Evolutionary conservation across 2,329 filamentous ascomycete species (phyloP).

Genomic region (Didymella sp.): DNA sequence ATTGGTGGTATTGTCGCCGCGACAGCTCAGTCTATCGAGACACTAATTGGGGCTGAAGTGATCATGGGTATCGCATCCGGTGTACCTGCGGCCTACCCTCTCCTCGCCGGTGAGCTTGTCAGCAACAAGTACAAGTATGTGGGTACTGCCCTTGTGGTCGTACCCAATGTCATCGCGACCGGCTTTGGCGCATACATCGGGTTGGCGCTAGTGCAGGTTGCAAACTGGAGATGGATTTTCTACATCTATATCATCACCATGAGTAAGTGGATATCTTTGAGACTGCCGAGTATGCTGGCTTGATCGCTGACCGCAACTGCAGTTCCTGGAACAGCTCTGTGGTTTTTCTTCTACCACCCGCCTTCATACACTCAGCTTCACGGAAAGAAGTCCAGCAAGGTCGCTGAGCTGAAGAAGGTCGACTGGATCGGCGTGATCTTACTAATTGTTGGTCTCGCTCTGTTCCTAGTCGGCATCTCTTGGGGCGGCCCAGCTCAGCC

Average conservation of each 20-base stretch:
- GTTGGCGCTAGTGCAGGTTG: constrained; percentile 52
- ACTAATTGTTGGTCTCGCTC: constrained; percentile 51
- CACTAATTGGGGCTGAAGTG: constrained; percentile 33
- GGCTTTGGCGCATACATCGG: constrained; percentile 57
- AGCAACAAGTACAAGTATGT: constrained; percentile 40
- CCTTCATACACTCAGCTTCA: constrained; percentile 52
- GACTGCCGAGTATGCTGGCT: not conserved
- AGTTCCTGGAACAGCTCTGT: constrained; percentile 50
- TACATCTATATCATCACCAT: constrained; percentile 55
- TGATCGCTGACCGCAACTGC: constrained; percentile 28
- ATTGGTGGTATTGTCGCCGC: constrained; percentile 33
- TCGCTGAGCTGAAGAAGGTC: constrained; percentile 37
- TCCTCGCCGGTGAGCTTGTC: constrained; percentile 32
- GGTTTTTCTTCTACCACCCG: constrained; percentile 57
- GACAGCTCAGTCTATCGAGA: constrained; percentile 31
- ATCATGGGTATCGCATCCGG: constrained; percentile 30
- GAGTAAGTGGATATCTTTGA: constrained; percentile 24
- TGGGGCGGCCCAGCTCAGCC: constrained; percentile 48
- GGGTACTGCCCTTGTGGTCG: constrained; percentile 24
- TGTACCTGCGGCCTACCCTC: constrained; percentile 24
- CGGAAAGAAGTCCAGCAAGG: constrained; percentile 28
- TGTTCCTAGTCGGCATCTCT: constrained; percentile 54
- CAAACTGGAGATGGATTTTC: constrained; percentile 54
- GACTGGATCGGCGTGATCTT: constrained; percentile 55
- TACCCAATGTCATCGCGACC: constrained; percentile 36